Evolutionary conservation across 441 rosid species (phyloP).

Genomic region (Capsella rubella): DNA sequence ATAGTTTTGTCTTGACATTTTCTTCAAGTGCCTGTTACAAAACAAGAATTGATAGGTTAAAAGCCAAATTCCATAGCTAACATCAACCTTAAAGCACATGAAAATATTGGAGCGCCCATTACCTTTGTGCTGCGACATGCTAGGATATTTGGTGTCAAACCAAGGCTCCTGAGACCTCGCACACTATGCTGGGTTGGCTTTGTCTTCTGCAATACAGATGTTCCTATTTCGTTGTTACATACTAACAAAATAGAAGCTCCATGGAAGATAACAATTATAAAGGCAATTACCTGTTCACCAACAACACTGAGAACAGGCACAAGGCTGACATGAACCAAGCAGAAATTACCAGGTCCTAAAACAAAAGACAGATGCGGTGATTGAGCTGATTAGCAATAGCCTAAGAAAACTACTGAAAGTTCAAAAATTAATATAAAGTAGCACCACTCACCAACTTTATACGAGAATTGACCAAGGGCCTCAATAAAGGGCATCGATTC

Average conservation of each 20-base stretch:
- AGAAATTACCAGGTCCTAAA: constrained; percentile 80
- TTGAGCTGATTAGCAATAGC: constrained; percentile 4
- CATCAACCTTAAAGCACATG: constrained; percentile 2
- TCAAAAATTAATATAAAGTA: background rate
- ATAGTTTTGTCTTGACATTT: constrained; percentile 67
- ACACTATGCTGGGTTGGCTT: constrained; percentile 97
- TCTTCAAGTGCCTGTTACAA: constrained; percentile 66
- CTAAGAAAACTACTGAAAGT: background rate
- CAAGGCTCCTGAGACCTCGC: constrained; percentile 79
- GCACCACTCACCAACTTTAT: constrained; percentile 70
- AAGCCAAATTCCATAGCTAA: constrained; percentile 23
- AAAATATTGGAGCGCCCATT: background rate
- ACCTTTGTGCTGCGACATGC: constrained; percentile 94
- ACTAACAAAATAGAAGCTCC: background rate
- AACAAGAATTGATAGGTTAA: constrained; percentile 31
- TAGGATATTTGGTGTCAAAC: constrained; percentile 84
- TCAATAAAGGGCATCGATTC: constrained; percentile 95
- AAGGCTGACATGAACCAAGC: constrained; percentile 93
- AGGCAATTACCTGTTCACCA: constrained; percentile 78
- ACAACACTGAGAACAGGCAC: constrained; percentile 91
- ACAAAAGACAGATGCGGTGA: constrained; percentile 33
- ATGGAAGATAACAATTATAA: constrained; percentile 13
- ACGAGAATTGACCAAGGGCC: constrained; percentile 90
- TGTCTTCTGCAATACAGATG: constrained; percentile 66
- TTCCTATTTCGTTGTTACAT: constrained; percentile 13